A percentile compares a stretch with the other conserved stretches of the same genome.
Evolutionary conservation across 2,329 filamentous ascomycete genomes (phyloP).

Genomic region (Fusarium tanahbumbuense): DNA sequence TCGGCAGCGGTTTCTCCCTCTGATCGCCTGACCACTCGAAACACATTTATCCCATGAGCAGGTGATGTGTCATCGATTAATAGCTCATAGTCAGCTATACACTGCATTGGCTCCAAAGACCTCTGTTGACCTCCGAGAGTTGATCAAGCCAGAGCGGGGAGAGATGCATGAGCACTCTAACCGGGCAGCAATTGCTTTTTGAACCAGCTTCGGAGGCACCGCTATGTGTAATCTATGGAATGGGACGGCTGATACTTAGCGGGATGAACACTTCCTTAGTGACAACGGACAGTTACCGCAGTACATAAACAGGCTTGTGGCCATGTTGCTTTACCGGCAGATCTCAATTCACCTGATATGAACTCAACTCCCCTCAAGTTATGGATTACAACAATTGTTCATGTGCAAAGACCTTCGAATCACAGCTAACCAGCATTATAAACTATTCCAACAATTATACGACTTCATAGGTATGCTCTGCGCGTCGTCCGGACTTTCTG

Average conservation of each 20-base stretch:
- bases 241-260: neutral
- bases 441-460: neutral
- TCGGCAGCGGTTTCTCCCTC: constrained; percentile 1
- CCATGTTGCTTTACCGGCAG: neutral
- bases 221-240: neutral
- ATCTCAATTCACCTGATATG: neutral
- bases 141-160: too few species aligned
- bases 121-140: neutral
- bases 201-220: neutral
- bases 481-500: neutral
- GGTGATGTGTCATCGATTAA: neutral
- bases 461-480: constrained; percentile 1
- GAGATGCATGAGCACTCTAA: neutral
- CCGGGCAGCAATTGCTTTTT: too few species aligned
- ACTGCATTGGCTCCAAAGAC: neutral
- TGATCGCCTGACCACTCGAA: neutral
- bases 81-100: neutral
- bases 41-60: neutral
- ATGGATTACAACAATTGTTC: neutral
- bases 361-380: neutral
- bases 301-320: neutral
- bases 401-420: neutral
- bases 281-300: neutral
- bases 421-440: neutral
- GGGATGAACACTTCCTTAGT: neutral